phyloP scores from a whole-genome alignment of 2,329 filamentous ascomycete genomes.

The Colletotrichum orchidophilum region DNA sequence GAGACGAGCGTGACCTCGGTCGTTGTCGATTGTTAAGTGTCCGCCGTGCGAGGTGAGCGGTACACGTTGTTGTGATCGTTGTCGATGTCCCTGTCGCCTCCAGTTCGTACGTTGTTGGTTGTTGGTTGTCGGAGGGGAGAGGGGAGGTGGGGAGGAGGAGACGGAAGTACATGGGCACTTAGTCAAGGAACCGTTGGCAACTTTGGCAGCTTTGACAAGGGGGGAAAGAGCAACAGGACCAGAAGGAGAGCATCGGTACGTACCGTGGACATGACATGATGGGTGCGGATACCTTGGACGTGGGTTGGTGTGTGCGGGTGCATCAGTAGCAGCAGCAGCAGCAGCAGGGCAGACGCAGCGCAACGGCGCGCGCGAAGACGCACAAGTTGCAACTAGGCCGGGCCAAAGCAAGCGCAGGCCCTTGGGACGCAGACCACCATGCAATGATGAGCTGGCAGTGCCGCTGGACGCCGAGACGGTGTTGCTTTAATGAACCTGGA shows the following conservation, averaged over 20 bases:
- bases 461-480: slow-evolving; percentile 44
- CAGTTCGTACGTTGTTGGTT: not conserved
- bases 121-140: not conserved
- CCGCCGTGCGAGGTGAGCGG: not conserved
- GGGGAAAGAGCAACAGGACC: not conserved
- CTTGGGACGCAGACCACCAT: slow-evolving; percentile 70
- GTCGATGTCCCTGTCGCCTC: not conserved
- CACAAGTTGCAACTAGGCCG: slow-evolving; percentile 41
- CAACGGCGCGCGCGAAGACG: slow-evolving; percentile 43
- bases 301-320: not conserved
- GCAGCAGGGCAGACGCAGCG: slow-evolving; percentile 17
- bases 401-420: slow-evolving; percentile 49
- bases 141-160: not conserved
- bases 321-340: not conserved
- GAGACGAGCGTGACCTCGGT: not conserved
- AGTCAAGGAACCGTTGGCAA: not conserved
- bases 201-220: not conserved
- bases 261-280: not conserved
- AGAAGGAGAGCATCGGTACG: not conserved
- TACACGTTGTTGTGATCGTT: not conserved
- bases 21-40: not conserved
- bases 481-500: slow-evolving; percentile 5
- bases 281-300: not conserved
- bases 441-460: slow-evolving; percentile 83
- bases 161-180: not conserved